phyloP scores from a whole-genome alignment of 2,329 filamentous ascomycete species.

The Aspergillus puulaauensis region DNA sequence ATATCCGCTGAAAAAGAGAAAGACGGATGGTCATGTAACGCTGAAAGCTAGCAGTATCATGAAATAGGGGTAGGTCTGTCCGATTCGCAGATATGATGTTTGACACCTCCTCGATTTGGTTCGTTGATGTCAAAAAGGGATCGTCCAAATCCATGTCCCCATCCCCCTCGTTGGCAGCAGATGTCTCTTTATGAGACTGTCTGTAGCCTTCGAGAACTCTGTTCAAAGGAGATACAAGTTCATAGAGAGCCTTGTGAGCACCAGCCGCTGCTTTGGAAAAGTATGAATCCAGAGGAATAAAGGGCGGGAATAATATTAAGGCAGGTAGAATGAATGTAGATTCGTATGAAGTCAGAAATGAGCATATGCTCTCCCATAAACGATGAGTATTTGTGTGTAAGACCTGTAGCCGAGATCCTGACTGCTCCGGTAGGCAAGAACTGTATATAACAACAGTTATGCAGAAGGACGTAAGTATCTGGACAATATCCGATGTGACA shows the following conservation, averaged over 20 bases:
- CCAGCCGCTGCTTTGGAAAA: slow-evolving; percentile 17
- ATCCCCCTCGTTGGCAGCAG: slow-evolving; percentile 25
- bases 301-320: slow-evolving; percentile 34
- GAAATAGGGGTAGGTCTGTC: slow-evolving; percentile 29
- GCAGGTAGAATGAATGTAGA: slow-evolving; percentile 29
- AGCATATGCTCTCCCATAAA: slow-evolving; percentile 38
- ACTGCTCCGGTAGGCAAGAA: slow-evolving; percentile 35
- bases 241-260: slow-evolving; percentile 24
- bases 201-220: slow-evolving; percentile 32
- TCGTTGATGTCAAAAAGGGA: slow-evolving; percentile 28
- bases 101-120: slow-evolving; percentile 21
- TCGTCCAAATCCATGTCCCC: slow-evolving; percentile 48
- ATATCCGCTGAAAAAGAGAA: slow-evolving; percentile 27
- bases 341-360: slow-evolving; percentile 29
- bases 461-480: slow-evolving; percentile 51
- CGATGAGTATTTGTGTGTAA: slow-evolving; percentile 27
- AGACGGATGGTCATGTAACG: slow-evolving; percentile 36
- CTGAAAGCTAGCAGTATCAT: slow-evolving; percentile 36
- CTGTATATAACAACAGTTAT: slow-evolving; percentile 40
- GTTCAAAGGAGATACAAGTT: slow-evolving; percentile 29
- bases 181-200: slow-evolving; percentile 18
- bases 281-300: slow-evolving; percentile 27
- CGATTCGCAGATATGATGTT: slow-evolving; percentile 32
- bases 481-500: slow-evolving; percentile 51
- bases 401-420: slow-evolving; percentile 28